Percentiles rank a stretch among this genome's conserved stretches.
These are phyloP conservation scores for Acanthamoeba comandoni DNA, from an alignment of 208 protist genomes.

Conservation along the genomic window DNA sequence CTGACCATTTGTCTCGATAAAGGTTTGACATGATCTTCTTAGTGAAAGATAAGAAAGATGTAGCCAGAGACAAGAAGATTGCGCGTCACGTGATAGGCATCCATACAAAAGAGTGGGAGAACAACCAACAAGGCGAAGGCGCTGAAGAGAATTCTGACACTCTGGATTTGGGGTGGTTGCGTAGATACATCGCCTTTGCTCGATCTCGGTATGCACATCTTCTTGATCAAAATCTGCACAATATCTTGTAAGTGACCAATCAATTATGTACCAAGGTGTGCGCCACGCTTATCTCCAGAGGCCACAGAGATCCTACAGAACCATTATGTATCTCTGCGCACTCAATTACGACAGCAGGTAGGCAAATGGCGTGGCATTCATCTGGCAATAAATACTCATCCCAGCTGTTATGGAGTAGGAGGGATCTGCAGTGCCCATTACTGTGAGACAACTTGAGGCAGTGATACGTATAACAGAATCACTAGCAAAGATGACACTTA, in stretches of 20 bases:
- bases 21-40: conserved; percentile 95
- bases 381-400: too few species aligned
- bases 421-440: conserved; percentile 91
- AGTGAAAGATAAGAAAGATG: conserved; percentile 87
- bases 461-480: conserved; percentile 96
- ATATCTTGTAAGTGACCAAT: too few species aligned
- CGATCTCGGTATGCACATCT: background rate
- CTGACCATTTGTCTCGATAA: background rate
- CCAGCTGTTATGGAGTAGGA: too few species aligned
- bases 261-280: conserved; percentile 84
- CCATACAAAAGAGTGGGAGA: conserved; percentile 68
- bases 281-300: conserved; percentile 93
- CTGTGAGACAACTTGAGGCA: conserved; percentile 93
- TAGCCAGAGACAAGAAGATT: conserved; percentile 62
- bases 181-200: conserved; percentile 59
- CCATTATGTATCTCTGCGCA: conserved; percentile 96
- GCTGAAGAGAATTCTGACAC: background rate
- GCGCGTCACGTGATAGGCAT: conserved; percentile 78
- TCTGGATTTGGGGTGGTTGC: conserved; percentile 8
- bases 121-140: background rate
- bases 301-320: conserved; percentile 93
- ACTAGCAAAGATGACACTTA: conserved; percentile 95
- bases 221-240: too few species aligned
- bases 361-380: too few species aligned
- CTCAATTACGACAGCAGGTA: conserved; percentile 89